Evolutionary conservation across 306 rosid genomes (phyloP).

Genomic region (Dryas alaskensis): DNA sequence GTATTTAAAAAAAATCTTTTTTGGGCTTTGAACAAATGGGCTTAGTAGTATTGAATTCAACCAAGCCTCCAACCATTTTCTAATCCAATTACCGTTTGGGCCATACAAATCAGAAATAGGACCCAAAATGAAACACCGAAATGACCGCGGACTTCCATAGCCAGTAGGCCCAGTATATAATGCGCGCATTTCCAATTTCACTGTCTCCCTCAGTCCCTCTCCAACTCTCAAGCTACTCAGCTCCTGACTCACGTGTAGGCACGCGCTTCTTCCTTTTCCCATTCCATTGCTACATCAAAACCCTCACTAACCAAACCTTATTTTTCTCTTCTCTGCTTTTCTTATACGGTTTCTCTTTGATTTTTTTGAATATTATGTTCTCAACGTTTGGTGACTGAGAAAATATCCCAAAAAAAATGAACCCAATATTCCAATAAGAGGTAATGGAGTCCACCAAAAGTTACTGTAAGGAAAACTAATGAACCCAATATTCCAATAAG

Average conservation of each 20-base stretch:
- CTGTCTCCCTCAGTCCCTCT: neutral
- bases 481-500: too few species aligned
- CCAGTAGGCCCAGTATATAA: neutral
- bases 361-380: neutral
- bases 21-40: neutral
- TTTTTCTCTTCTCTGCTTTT: neutral
- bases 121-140: neutral
- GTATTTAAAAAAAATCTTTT: neutral
- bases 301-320: neutral
- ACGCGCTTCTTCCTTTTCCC: neutral
- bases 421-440: neutral
- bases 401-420: neutral
- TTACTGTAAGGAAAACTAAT: too few species aligned
- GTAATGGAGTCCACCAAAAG: neutral
- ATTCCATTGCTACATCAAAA: too few species aligned
- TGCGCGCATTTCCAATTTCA: neutral
- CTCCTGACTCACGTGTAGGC: neutral
- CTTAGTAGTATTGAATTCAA: neutral
- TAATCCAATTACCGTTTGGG: neutral
- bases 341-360: neutral
- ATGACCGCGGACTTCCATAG: neutral
- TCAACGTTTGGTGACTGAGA: slow-evolving; percentile 1
- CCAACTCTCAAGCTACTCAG: neutral
- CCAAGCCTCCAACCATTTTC: neutral
- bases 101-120: neutral